Conservation (phyloP, 768 basidiomycete species). For the Boletus sp. region DNA sequence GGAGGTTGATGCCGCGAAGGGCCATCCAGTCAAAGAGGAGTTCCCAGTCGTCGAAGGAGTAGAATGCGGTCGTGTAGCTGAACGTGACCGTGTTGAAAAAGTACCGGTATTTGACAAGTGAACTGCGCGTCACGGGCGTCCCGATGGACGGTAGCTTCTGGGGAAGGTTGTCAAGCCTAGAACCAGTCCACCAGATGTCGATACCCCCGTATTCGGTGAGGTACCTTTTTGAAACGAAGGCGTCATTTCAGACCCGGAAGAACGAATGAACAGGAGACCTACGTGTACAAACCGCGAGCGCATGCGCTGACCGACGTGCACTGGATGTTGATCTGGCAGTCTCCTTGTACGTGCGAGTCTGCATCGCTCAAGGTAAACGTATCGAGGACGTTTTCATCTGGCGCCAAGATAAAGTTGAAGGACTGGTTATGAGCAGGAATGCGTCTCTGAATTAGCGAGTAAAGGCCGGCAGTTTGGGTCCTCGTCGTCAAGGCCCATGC, state of each 20-base stretch:
- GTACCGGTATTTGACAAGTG: conserved; percentile 40
- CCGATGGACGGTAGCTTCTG: conserved; percentile 30
- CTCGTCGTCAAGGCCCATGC: no score
- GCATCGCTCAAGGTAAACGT: no score
- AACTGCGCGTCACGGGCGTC: conserved; percentile 28
- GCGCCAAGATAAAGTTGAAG: no score
- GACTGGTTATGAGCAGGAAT: no score
- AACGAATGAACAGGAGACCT: conserved; percentile 4
- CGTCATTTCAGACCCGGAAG: neutral
- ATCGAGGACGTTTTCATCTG: no score
- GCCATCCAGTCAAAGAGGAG: conserved; percentile 42
- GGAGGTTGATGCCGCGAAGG: conserved; percentile 40
- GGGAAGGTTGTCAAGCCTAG: conserved; percentile 35
- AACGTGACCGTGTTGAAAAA: neutral
- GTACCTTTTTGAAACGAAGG: conserved; percentile 25
- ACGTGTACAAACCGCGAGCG: conserved; percentile 40
- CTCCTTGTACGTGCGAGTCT: no score
- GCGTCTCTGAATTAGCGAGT: no score
- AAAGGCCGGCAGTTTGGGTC: no score
- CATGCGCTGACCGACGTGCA: no score
- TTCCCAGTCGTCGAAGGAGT: conserved; percentile 38
- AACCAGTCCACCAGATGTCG: conserved; percentile 46
- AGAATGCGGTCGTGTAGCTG: conserved; percentile 26
- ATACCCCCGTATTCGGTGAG: conserved; percentile 36
- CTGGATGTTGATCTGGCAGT: no score